These are phyloP conservation scores for Aspergillus brunneoviolaceus DNA, from an alignment of 2,329 filamentous ascomycete species.

Conservation along the genomic window DNA sequence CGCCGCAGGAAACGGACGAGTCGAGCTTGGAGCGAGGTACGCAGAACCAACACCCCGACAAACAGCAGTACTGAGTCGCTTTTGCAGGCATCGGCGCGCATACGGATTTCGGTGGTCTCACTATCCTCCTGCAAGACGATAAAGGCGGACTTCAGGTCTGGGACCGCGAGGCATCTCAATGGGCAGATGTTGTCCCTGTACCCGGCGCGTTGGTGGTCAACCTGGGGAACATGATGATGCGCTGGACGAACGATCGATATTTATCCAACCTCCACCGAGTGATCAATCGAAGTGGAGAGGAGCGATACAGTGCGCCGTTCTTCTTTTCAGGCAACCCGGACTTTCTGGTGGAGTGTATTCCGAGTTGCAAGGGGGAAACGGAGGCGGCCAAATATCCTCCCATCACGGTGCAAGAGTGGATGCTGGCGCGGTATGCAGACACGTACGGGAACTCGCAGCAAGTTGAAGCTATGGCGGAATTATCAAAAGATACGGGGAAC, in stretches of 20 bases:
- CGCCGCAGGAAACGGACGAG: conserved; percentile 23
- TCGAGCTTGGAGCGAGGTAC: conserved; percentile 19
- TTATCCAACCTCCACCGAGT: conserved; percentile 31
- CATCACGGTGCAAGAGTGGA: conserved; percentile 26
- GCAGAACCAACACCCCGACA: neutral
- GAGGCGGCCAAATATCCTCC: conserved; percentile 23
- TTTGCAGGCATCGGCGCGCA: conserved; percentile 31
- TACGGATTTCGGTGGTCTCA: conserved; percentile 35
- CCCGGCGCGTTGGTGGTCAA: conserved; percentile 31
- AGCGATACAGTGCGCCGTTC: conserved; percentile 29
- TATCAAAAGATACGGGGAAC: conserved; percentile 9
- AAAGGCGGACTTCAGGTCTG: conserved; percentile 30
- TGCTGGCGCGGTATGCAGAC: conserved; percentile 24
- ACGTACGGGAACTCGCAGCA: conserved; percentile 20
- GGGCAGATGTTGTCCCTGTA: conserved; percentile 27
- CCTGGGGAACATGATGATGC: conserved; percentile 32
- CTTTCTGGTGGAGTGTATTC: conserved; percentile 25
- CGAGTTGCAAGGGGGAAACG: conserved; percentile 16
- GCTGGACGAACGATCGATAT: conserved; percentile 30
- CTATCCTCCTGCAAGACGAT: conserved; percentile 32
- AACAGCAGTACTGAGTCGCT: neutral
- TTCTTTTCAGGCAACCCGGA: conserved; percentile 30
- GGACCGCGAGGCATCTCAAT: conserved; percentile 21
- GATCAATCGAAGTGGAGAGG: conserved; percentile 26
- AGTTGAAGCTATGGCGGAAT: conserved; percentile 17